Base-by-base conservation (phyloP, 768 basidiomycete species). In the Podaxis carcinomalis region DNA sequence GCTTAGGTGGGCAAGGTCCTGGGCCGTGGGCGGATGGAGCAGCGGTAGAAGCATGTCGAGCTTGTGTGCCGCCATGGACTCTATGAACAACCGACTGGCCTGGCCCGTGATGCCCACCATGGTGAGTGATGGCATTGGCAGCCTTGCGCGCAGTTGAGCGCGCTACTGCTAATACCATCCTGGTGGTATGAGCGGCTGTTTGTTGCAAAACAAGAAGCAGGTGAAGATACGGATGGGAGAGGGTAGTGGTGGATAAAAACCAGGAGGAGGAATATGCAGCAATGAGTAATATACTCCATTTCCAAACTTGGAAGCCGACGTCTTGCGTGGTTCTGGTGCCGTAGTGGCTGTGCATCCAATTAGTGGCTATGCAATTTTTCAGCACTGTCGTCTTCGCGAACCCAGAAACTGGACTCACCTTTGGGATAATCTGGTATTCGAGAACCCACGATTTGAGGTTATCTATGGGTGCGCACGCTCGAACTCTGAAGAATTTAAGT, bases 1-100 rank as follows among this genome's bases (percentile, higher is more conserved):
- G 61, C 50, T 55, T 61, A 52, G 52, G 23, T 55, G 58, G 46
- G 52, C 27, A 35, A 37, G 56, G 55, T 61, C 59, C 23, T 57
- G 56, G 46, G 46, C 52, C 40, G 36, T 63, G 50, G 47, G 57
- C 37, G 51, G 59, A 23, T 64, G 66, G 40, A 66, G 63, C 11
- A 70, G 69, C 69, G 44, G 77, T 74, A n/a, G 74, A 57, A 62
- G 68, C 75, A 21, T 80, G 72, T 6, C 75, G 74, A 5, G 79
- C 73, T 68, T 86, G 82, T 50, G 86, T 71, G 36, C 76, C 73
- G 56, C 83, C 77, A 35, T 76, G 66, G 27, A 72, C 61, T 49
- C 66, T 59, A 55, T 69, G 69, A 47, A 61, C 27, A 37, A 68
- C 66, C 27, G 64, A 66, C 62, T 67, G 66, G 51, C 69, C 66